A percentile compares a stretch with the other conserved stretches of the same genome.
Conservation (phyloP, 768 basidiomycete genomes). For the Lentinus brumalis region DNA sequence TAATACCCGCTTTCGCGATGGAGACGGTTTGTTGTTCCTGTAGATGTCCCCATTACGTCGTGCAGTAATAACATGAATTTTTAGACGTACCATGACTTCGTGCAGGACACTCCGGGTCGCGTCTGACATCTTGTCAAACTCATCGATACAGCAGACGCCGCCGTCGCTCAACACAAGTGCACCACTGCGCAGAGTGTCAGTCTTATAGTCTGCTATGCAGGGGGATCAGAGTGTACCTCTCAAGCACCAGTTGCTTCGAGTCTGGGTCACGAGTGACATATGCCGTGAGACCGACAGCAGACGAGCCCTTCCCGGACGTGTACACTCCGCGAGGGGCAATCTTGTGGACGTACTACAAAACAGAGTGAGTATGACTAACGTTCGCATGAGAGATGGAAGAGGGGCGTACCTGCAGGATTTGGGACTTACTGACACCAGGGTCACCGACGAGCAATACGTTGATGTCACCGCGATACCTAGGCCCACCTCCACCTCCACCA, state of each 20-base stretch:
- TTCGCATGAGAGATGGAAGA: too few species aligned
- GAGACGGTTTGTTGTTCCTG: conserved; percentile 99
- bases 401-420: conserved; percentile 72
- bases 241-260: conserved; percentile 95
- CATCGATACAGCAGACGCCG: conserved; percentile 97
- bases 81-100: conserved; percentile 85
- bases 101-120: conserved; percentile 96
- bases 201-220: background rate
- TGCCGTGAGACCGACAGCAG: conserved; percentile 97
- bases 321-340: conserved; percentile 98
- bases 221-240: conserved; percentile 58
- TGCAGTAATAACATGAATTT: background rate
- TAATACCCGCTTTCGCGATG: conserved; percentile 98
- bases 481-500: conserved; percentile 95
- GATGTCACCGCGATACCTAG: conserved; percentile 96
- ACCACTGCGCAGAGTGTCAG: conserved; percentile 52
- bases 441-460: conserved; percentile 97
- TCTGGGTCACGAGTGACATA: conserved; percentile 99
- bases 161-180: conserved; percentile 94
- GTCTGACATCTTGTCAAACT: conserved; percentile 99
- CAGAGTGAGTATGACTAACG: conserved; percentile 2
- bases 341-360: conserved; percentile 90
- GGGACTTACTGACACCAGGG: conserved; percentile 95
- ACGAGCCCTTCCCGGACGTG: conserved; percentile 97
- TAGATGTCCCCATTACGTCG: background rate